Percentiles rank a stretch among this genome's conserved stretches.
These are phyloP conservation scores for Schizochytrium sp. DNA, from an alignment of 108 stramenopile genomes.

Conservation along the genomic window DNA sequence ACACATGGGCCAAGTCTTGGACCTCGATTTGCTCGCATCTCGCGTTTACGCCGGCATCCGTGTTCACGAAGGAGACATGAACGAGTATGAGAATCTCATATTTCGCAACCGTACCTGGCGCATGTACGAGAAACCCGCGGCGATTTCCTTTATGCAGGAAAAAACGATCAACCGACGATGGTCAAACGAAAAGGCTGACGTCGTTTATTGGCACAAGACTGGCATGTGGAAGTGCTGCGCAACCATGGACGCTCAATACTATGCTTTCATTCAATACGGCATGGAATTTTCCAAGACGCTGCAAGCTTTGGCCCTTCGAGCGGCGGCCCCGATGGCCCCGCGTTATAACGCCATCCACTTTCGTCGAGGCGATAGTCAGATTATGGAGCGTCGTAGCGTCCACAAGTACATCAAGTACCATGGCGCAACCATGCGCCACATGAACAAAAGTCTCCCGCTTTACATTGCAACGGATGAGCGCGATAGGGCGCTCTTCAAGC, in stretches of 20 bases:
- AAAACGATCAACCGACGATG: background rate
- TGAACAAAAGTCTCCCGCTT: background rate
- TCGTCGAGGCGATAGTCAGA: background rate
- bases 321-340: background rate
- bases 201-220: constrained; percentile 1
- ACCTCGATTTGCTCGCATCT: background rate
- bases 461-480: constrained; percentile 8
- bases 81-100: background rate
- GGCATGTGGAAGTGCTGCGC: constrained; percentile 18
- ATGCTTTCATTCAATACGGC: background rate
- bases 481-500: background rate
- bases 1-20: background rate
- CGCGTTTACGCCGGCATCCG: background rate
- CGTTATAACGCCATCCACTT: constrained; percentile 1
- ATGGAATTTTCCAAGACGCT: background rate
- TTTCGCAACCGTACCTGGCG: background rate
- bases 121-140: background rate
- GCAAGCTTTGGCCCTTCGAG: background rate
- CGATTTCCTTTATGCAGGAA: background rate
- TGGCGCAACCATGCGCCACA: background rate
- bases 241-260: background rate
- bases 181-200: background rate
- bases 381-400: background rate
- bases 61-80: background rate
- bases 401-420: background rate